Percentiles rank a stretch among this genome's conserved stretches.
These are phyloP conservation scores for Podaxis mareebaensis DNA, from an alignment of 768 basidiomycete genomes.

Conservation along the genomic window DNA sequence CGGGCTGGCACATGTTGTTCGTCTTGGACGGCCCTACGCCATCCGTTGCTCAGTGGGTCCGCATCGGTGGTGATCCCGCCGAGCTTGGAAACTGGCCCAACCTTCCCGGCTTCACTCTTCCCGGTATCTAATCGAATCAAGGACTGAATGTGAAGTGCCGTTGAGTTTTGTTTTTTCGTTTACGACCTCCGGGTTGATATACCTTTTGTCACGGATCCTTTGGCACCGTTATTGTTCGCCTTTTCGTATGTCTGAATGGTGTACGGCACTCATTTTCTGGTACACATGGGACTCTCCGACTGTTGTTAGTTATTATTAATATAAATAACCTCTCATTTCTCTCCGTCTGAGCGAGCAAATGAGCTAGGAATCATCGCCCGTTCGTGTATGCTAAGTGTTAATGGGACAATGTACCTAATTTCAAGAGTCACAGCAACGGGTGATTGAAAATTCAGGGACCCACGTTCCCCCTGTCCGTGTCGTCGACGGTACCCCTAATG, in stretches of 20 bases:
- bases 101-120: conserved; percentile 64
- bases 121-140: conserved; percentile 46
- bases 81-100: conserved; percentile 73
- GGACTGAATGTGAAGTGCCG: background rate
- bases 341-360: too few species aligned
- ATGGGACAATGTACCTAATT: too few species aligned
- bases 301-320: background rate
- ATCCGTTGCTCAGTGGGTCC: conserved; percentile 71
- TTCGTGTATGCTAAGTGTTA: too few species aligned
- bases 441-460: background rate
- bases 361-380: too few species aligned
- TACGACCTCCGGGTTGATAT: background rate
- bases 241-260: background rate
- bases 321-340: too few species aligned
- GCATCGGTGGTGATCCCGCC: conserved; percentile 77
- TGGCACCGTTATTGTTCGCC: background rate
- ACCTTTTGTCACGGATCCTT: background rate
- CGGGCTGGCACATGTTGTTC: conserved; percentile 77
- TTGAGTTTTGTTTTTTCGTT: background rate
- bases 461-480: background rate
- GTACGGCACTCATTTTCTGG: background rate
- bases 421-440: too few species aligned
- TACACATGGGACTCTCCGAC: background rate
- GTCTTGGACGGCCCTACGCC: conserved; percentile 80
- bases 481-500: background rate